A percentile compares a stretch with the other conserved stretches of the same genome.
These are phyloP conservation scores for Quercus phellos DNA, from an alignment of 331 rosid genomes.

Conservation along the genomic window DNA sequence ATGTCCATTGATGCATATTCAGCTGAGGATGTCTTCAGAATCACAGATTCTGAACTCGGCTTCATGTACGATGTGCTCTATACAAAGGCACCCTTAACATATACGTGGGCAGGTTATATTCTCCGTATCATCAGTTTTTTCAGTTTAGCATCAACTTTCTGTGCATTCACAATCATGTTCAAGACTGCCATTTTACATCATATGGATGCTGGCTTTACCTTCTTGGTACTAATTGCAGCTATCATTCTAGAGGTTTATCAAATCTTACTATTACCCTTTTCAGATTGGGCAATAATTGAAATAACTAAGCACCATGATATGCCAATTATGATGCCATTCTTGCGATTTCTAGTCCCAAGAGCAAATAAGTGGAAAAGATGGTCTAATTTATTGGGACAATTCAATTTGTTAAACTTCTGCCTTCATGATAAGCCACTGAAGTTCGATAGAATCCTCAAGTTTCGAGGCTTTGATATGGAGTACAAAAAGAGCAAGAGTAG, in stretches of 20 bases:
- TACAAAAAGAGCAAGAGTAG: slow-evolving; percentile 25
- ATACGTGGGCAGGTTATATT: slow-evolving; percentile 43
- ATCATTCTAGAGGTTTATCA: slow-evolving; percentile 50
- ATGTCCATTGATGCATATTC: slow-evolving; percentile 30
- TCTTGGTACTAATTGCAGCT: slow-evolving; percentile 37
- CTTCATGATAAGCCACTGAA: slow-evolving; percentile 36
- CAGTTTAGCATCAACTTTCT: slow-evolving; percentile 27
- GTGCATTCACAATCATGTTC: slow-evolving; percentile 35
- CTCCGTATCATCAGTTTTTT: slow-evolving; percentile 40
- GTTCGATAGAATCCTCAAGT: slow-evolving; percentile 29
- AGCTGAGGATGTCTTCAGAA: slow-evolving; percentile 41
- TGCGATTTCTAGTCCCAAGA: slow-evolving; percentile 38
- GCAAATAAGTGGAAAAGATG: slow-evolving; percentile 52
- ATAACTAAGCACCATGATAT: slow-evolving; percentile 39
- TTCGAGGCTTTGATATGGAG: slow-evolving; percentile 26
- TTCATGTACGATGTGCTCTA: slow-evolving; percentile 73
- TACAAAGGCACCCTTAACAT: slow-evolving; percentile 55
- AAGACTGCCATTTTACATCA: slow-evolving; percentile 9
- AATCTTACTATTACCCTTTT: slow-evolving; percentile 45
- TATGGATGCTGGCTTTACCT: slow-evolving; percentile 27
- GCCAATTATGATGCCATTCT: slow-evolving; percentile 28
- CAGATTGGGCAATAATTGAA: slow-evolving; percentile 64
- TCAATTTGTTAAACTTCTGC: slow-evolving; percentile 53
- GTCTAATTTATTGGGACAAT: slow-evolving; percentile 51
- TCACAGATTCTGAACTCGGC: slow-evolving; percentile 55